A percentile compares a stretch with the other conserved stretches of the same genome.
Evolutionary conservation across 768 basidiomycete species (phyloP).

Genomic region (Lentinus brumalis): DNA sequence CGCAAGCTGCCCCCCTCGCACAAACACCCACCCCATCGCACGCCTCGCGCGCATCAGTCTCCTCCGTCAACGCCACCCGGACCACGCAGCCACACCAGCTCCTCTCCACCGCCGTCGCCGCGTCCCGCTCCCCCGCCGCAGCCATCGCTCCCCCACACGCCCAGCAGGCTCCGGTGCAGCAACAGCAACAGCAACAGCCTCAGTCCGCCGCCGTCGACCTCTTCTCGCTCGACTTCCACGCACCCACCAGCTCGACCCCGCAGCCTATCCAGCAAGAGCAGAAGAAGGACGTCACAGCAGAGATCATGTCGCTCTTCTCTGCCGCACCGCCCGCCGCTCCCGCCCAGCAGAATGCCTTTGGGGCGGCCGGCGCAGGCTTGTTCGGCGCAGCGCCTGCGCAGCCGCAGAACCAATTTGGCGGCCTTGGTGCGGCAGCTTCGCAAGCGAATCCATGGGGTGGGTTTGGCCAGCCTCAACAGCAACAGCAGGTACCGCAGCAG

Average conservation of each 20-base stretch:
- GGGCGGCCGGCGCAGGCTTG: background rate
- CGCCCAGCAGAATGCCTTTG: constrained; percentile 8
- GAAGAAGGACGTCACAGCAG: constrained; percentile 77
- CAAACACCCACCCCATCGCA: constrained; percentile 6
- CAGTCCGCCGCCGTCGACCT: constrained; percentile 57
- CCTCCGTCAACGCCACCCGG: constrained; percentile 24
- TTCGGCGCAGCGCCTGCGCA: constrained; percentile 8
- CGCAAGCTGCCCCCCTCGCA: constrained; percentile 15
- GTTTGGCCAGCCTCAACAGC: constrained; percentile 12
- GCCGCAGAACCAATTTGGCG: constrained; percentile 30
- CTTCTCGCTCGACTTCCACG: constrained; percentile 86
- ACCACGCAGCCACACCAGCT: constrained; percentile 56
- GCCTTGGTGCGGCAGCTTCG: background rate
- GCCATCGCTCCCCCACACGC: constrained; percentile 8
- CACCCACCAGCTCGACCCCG: constrained; percentile 45
- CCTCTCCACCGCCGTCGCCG: constrained; percentile 40
- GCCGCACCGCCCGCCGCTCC: constrained; percentile 38
- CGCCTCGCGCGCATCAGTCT: constrained; percentile 27
- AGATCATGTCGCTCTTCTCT: constrained; percentile 84
- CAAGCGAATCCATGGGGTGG: background rate
- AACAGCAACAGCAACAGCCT: constrained; percentile 26
- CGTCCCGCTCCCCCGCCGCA: constrained; percentile 15
- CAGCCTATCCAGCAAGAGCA: constrained; percentile 24
- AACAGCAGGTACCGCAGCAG: constrained; percentile 33
- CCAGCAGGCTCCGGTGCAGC: constrained; percentile 19